These are phyloP conservation scores for Taphrina deformans DNA, from an alignment of 1,139 yeast genomes.

Conservation along the genomic window DNA sequence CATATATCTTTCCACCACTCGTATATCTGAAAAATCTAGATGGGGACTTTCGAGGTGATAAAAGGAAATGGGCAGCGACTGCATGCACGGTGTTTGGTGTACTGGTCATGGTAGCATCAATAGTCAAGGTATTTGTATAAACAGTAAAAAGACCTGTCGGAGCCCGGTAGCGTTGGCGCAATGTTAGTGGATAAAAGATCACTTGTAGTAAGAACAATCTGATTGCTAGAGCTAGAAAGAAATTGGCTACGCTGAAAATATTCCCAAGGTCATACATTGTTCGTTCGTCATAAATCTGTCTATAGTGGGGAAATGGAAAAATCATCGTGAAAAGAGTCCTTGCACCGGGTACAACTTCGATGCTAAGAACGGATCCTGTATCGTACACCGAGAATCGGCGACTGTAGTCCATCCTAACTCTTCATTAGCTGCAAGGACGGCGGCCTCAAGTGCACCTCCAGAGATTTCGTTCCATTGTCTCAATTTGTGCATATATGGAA, in stretches of 20 bases:
- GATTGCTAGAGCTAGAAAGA: not conserved
- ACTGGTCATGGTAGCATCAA: constrained; percentile 71
- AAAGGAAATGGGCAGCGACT: constrained; percentile 57
- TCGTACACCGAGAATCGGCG: not conserved
- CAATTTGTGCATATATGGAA: constrained; percentile 59
- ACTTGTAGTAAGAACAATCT: not conserved
- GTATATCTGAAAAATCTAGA: constrained; percentile 70
- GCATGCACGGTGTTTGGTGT: constrained; percentile 71
- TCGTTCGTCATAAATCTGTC: not conserved
- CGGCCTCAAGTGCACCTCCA: constrained; percentile 45
- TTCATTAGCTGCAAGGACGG: constrained; percentile 37
- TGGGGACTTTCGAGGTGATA: constrained; percentile 45
- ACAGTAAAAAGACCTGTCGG: not conserved
- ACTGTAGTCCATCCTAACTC: constrained; percentile 23
- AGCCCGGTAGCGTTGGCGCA: not conserved
- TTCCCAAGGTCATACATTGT: not conserved
- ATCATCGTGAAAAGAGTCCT: constrained; percentile 6
- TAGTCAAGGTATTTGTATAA: constrained; percentile 46
- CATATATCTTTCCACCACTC: constrained; percentile 85
- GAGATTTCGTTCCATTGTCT: constrained; percentile 61
- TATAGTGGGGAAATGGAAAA: no score
- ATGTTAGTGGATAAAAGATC: not conserved
- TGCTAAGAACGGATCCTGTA: not conserved
- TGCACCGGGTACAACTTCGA: constrained; percentile 1
- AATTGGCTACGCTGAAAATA: not conserved